Evolutionary conservation across 2,329 filamentous ascomycete genomes (phyloP).

Genomic region (Cephalotrichum gorgonifer): DNA sequence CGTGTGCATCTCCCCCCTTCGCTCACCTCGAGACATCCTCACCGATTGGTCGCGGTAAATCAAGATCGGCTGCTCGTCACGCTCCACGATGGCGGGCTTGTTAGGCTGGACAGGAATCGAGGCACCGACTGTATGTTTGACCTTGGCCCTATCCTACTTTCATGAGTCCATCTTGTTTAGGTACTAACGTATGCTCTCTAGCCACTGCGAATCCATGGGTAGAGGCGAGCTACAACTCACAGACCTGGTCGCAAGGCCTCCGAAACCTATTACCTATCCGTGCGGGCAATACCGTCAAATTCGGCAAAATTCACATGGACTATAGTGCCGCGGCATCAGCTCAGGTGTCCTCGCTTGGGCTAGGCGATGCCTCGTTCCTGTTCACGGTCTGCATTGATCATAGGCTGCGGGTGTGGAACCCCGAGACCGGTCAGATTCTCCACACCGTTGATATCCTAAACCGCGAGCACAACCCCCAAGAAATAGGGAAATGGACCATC

Average conservation of each 20-base stretch:
- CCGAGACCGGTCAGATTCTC: conserved; percentile 67
- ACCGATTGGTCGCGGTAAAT: conserved; percentile 67
- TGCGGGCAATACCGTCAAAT: conserved; percentile 50
- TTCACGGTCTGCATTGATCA: conserved; percentile 88
- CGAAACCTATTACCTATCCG: conserved; percentile 58
- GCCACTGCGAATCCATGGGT: conserved; percentile 43
- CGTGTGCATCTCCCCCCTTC: conserved; percentile 65
- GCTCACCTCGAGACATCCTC: conserved; percentile 67
- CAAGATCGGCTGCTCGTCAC: conserved; percentile 69
- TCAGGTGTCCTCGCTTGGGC: conserved; percentile 39
- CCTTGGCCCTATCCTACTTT: neutral
- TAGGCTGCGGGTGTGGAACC: conserved; percentile 79
- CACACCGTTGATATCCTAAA: conserved; percentile 70
- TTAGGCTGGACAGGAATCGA: conserved; percentile 55
- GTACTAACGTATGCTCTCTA: conserved; percentile 8
- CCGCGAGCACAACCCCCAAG: conserved; percentile 53
- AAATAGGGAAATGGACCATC: conserved; percentile 63
- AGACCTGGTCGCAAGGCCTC: conserved; percentile 59
- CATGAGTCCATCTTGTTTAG: neutral
- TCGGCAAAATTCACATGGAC: conserved; percentile 56
- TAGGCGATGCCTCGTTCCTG: conserved; percentile 40
- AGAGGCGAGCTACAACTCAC: conserved; percentile 63
- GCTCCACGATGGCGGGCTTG: conserved; percentile 67
- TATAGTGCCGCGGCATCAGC: conserved; percentile 57
- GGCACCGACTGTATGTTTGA: conserved; percentile 31